These are phyloP conservation scores for Lanmaoa rubissima DNA, from an alignment of 768 basidiomycete species.

Conservation along the genomic window DNA sequence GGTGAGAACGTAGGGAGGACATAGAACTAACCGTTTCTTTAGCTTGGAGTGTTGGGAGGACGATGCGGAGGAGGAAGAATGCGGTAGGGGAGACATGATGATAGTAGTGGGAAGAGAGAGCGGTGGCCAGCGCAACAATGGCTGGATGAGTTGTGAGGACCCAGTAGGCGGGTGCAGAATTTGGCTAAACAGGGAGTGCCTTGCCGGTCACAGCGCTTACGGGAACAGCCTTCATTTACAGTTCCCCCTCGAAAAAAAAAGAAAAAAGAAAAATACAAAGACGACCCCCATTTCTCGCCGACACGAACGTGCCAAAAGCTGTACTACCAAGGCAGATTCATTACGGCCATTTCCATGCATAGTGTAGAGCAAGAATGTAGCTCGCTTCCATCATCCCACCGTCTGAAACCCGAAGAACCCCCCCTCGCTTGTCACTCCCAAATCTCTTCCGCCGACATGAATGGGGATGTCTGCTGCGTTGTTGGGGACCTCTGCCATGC, in stretches of 20 bases:
- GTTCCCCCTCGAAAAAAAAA: neutral
- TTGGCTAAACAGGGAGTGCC: slow-evolving; percentile 35
- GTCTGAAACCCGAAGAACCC: neutral
- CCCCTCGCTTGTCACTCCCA: neutral
- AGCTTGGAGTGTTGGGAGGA: slow-evolving; percentile 22
- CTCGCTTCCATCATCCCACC: neutral
- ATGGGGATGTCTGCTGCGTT: neutral
- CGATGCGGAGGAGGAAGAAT: slow-evolving; percentile 28
- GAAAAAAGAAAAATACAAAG: neutral
- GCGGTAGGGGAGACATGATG: slow-evolving; percentile 33
- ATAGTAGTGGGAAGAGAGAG: slow-evolving; percentile 39
- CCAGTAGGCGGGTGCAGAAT: slow-evolving; percentile 35
- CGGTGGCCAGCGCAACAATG: slow-evolving; percentile 43
- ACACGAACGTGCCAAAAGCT: neutral
- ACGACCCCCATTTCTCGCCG: neutral
- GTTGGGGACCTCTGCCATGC: neutral
- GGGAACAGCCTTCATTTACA: slow-evolving; percentile 12
- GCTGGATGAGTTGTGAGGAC: slow-evolving; percentile 34
- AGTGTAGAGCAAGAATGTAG: neutral
- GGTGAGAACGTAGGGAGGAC: slow-evolving; percentile 11
- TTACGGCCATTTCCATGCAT: neutral
- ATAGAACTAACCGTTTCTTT: slow-evolving; percentile 35
- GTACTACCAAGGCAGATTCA: neutral
- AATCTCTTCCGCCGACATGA: slow-evolving; percentile 1
- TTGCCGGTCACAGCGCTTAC: slow-evolving; percentile 39